A percentile compares a stretch with the other conserved stretches of the same genome.
Conservation (phyloP, 257 asterid genomes). For the Capsicum pubescens region DNA sequence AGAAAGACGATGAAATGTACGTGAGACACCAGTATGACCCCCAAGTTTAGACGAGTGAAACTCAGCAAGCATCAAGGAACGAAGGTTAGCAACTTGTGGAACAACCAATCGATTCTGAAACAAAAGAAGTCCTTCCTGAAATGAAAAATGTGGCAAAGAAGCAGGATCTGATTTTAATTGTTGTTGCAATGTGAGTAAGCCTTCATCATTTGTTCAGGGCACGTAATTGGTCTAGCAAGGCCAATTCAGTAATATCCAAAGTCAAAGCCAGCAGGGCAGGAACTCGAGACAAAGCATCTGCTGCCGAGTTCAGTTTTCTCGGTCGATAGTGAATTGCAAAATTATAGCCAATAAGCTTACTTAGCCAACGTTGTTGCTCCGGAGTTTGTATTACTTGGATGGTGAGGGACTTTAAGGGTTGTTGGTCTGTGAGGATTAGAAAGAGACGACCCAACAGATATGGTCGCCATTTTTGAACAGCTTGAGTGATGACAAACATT, state of each 20-base stretch:
- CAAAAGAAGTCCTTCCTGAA: not conserved
- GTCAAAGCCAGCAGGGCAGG: not conserved
- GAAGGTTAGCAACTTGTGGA: not conserved
- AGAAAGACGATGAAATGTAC: too few species aligned
- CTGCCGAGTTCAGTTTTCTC: not conserved
- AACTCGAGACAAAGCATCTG: conserved; percentile 24
- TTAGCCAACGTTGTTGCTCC: not conserved
- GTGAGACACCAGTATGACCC: too few species aligned
- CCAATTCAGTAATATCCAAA: too few species aligned
- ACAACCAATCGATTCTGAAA: not conserved
- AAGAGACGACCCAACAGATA: not conserved
- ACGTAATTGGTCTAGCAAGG: not conserved
- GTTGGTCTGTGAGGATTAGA: not conserved
- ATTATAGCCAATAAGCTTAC: conserved; percentile 18
- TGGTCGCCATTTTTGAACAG: not conserved
- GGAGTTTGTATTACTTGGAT: not conserved
- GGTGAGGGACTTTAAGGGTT: not conserved
- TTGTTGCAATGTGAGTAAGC: too few species aligned
- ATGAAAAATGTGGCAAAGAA: not conserved
- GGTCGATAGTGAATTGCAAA: not conserved
- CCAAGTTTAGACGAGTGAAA: not conserved
- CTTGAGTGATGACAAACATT: not conserved
- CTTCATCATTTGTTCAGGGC: not conserved
- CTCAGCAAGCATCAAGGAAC: not conserved
- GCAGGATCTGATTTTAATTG: not conserved